These are phyloP conservation scores for Sclerotinia glacialis DNA, from an alignment of 2,329 filamentous ascomycete species.

Conservation along the genomic window DNA sequence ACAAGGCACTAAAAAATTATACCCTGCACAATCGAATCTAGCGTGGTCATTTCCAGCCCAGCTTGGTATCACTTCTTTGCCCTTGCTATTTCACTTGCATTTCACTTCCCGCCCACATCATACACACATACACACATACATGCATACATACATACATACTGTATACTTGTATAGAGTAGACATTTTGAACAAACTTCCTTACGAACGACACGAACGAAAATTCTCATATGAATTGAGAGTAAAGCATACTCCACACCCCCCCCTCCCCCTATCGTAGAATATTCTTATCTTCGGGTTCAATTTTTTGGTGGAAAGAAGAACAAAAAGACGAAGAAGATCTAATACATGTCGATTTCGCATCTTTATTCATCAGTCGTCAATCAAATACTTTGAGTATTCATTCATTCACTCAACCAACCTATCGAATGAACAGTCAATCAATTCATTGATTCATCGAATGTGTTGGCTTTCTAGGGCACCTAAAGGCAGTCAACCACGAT, in stretches of 20 bases:
- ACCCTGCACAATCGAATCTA: conserved; percentile 8
- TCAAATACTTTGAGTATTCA: not conserved
- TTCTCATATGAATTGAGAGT: not conserved
- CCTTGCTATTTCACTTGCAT: conserved; percentile 14
- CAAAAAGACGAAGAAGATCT: not conserved
- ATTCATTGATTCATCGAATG: conserved; percentile 21
- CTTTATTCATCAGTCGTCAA: not conserved
- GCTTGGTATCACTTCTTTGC: not conserved
- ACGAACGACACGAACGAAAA: not conserved
- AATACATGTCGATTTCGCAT: not conserved
- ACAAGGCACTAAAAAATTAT: not conserved
- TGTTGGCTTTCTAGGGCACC: conserved; percentile 23
- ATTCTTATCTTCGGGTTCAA: not conserved
- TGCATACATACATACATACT: too few species aligned
- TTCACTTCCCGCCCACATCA: conserved; percentile 5
- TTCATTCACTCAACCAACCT: conserved; percentile 1
- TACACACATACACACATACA: not conserved
- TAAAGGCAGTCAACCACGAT: conserved; percentile 20
- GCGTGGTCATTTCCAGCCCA: conserved; percentile 18
- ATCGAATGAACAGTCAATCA: not conserved
- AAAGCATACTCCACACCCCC: not conserved
- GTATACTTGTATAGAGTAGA: too few species aligned
- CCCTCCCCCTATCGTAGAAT: not conserved
- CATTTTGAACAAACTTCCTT: not conserved
- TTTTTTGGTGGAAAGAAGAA: not conserved